Conservation (phyloP, 2,329 filamentous ascomycete species). For the Plectosphaerella plurivora region DNA sequence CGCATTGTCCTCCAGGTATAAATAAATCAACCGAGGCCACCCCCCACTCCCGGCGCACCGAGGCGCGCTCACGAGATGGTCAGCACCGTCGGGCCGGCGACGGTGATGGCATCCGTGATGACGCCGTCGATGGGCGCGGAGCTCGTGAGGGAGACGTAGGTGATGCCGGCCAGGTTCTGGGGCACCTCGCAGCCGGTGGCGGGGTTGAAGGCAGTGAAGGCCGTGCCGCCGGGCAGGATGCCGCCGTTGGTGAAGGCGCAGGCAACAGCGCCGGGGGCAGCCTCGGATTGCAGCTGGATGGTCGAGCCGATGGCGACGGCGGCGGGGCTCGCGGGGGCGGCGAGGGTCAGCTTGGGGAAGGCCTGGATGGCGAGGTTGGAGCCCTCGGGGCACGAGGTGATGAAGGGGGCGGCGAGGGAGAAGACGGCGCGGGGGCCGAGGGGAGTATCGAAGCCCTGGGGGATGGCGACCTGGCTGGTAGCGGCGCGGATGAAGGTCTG, state of each 20-base stretch:
- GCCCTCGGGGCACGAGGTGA: constrained; percentile 62
- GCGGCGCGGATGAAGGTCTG: constrained; percentile 67
- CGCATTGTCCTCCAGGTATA: no score
- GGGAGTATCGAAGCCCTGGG: constrained; percentile 66
- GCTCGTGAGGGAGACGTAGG: constrained; percentile 64
- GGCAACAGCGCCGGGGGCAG: constrained; percentile 46
- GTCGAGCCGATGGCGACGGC: constrained; percentile 33
- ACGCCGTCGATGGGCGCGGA: constrained; percentile 42
- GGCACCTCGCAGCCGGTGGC: constrained; percentile 57
- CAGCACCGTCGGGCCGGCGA: constrained; percentile 62
- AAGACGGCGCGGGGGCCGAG: constrained; percentile 67
- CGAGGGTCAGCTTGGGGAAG: constrained; percentile 53
- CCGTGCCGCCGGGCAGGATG: constrained; percentile 49
- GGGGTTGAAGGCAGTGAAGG: constrained; percentile 53
- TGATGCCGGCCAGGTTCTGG: constrained; percentile 56
- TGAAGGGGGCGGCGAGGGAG: constrained; percentile 69
- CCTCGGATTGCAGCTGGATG: constrained; percentile 45
- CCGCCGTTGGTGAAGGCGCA: constrained; percentile 66
- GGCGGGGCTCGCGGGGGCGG: constrained; percentile 40
- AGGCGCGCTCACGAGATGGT: constrained; percentile 36
- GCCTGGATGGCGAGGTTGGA: constrained; percentile 59
- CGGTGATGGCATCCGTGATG: constrained; percentile 57
- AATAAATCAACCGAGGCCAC: neutral
- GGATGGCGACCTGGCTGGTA: constrained; percentile 53
- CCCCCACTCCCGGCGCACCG: neutral